A percentile compares a stretch with the other conserved stretches of the same genome.
These are phyloP conservation scores for Kodamaea lidongshanica DNA, from an alignment of 805 yeast species.

Conservation along the genomic window DNA sequence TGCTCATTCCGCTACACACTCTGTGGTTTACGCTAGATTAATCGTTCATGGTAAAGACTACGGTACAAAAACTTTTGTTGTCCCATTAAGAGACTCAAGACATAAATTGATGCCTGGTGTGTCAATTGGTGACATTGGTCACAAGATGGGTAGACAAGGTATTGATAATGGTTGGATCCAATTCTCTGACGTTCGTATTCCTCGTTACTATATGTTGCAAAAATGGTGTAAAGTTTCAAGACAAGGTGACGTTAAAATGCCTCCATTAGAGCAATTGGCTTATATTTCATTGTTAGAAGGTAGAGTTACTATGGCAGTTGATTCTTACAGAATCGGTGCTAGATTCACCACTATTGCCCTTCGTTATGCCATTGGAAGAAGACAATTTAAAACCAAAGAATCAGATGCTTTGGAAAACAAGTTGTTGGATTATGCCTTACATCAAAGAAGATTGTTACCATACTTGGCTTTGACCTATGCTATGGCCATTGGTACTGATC, in stretches of 20 bases:
- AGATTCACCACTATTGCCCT: slow-evolving; percentile 39
- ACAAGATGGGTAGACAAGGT: slow-evolving; percentile 46
- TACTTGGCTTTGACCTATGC: slow-evolving; percentile 37
- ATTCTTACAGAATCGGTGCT: slow-evolving; percentile 38
- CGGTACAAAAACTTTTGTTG: slow-evolving; percentile 42
- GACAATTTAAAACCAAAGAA: slow-evolving; percentile 36
- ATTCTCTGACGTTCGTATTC: slow-evolving; percentile 38
- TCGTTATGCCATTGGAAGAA: slow-evolving; percentile 42
- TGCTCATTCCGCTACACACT: slow-evolving; percentile 42
- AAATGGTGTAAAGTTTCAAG: slow-evolving; percentile 36
- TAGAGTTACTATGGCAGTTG: slow-evolving; percentile 40
- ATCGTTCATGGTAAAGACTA: slow-evolving; percentile 40
- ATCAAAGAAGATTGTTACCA: slow-evolving; percentile 42
- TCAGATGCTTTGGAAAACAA: slow-evolving; percentile 30
- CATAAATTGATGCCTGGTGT: slow-evolving; percentile 41
- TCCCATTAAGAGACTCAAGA: slow-evolving; percentile 40
- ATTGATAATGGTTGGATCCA: slow-evolving; percentile 47
- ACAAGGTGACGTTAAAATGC: slow-evolving; percentile 36
- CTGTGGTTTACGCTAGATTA: slow-evolving; percentile 37
- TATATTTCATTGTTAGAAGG: slow-evolving; percentile 41
- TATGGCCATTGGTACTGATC: slow-evolving; percentile 32
- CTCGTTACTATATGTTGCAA: slow-evolving; percentile 42
- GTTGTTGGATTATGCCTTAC: slow-evolving; percentile 40
- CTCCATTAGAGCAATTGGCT: slow-evolving; percentile 41
- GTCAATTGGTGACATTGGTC: slow-evolving; percentile 42